These are phyloP conservation scores for Spergularia marina DNA, from an alignment of 148 eudicot genomes.

Conservation along the genomic window DNA sequence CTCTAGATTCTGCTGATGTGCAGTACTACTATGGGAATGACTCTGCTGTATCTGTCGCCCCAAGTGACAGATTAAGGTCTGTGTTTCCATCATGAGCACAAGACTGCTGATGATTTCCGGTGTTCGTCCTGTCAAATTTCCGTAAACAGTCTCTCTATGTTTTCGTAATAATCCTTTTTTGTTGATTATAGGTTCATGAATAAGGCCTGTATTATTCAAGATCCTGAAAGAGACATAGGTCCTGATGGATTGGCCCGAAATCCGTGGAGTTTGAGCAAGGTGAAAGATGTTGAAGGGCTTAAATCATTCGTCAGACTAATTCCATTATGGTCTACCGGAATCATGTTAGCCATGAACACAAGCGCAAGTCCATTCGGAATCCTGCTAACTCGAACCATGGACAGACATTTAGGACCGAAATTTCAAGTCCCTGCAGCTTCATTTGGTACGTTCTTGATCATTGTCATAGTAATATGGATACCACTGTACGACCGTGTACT, in stretches of 20 bases:
- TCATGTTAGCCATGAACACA: conserved; percentile 57
- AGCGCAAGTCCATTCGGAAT: conserved; percentile 53
- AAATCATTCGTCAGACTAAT: conserved; percentile 59
- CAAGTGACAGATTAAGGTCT: conserved; percentile 61
- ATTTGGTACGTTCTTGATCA: conserved; percentile 49
- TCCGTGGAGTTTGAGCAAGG: conserved; percentile 60
- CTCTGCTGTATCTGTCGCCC: conserved; percentile 29
- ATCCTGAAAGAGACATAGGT: conserved; percentile 40
- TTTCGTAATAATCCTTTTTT: not conserved
- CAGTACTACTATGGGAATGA: conserved; percentile 42
- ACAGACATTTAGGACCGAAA: conserved; percentile 53
- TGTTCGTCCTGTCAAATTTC: too few relatives aligned
- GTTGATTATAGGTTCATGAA: conserved; percentile 46
- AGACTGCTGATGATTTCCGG: too few relatives aligned
- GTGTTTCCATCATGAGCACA: not conserved
- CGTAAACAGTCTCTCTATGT: not conserved
- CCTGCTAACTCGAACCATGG: conserved; percentile 69
- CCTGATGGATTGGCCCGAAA: conserved; percentile 41
- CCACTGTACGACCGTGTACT: conserved; percentile 69
- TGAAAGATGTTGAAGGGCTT: conserved; percentile 74
- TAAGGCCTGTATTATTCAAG: conserved; percentile 55
- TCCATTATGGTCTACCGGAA: conserved; percentile 77
- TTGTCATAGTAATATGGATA: conserved; percentile 54
- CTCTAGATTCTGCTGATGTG: conserved; percentile 22
- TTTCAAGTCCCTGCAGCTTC: conserved; percentile 78